A percentile compares a stretch with the other conserved stretches of the same genome.
Conservation (phyloP, 2,329 filamentous ascomycete genomes). For the Colletotrichum truncatum region DNA sequence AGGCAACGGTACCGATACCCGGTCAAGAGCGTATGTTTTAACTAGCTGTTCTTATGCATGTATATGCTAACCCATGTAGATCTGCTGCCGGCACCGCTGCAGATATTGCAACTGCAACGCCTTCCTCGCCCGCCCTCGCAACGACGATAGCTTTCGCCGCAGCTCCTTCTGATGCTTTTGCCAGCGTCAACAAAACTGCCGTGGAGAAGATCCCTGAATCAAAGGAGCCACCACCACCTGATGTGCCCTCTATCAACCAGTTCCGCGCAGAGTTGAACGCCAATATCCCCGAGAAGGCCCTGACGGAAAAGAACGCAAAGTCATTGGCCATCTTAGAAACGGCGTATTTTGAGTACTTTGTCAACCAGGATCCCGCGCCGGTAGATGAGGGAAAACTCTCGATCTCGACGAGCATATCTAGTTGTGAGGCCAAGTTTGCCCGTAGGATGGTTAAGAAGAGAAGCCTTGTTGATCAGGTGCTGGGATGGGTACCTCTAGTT, state of each 20-base stretch:
- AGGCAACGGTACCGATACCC: background rate
- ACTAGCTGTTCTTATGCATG: too few relatives aligned
- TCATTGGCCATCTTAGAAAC: conserved; percentile 20
- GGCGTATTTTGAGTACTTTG: conserved; percentile 26
- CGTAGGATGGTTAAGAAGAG: background rate
- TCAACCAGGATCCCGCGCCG: conserved; percentile 5
- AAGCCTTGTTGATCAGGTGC: background rate
- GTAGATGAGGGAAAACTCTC: conserved; percentile 5
- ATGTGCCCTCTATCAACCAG: background rate
- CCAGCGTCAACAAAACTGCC: background rate
- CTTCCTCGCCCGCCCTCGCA: conserved; percentile 1
- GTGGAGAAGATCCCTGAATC: conserved; percentile 16
- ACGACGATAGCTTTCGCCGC: conserved; percentile 12
- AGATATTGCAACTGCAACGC: background rate
- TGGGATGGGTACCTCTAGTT: conserved; percentile 4
- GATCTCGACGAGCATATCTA: background rate
- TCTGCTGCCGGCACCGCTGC: background rate
- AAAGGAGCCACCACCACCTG: background rate
- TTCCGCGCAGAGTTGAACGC: conserved; percentile 12
- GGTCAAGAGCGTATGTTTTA: background rate
- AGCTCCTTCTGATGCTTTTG: conserved; percentile 8
- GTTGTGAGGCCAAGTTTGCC: background rate
- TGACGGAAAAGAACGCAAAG: background rate
- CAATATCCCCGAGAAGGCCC: conserved; percentile 4
- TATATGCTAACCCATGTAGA: too few relatives aligned